These are phyloP conservation scores for Zygotorulaspora danielsina DNA, from an alignment of 805 yeast species.

Conservation along the genomic window DNA sequence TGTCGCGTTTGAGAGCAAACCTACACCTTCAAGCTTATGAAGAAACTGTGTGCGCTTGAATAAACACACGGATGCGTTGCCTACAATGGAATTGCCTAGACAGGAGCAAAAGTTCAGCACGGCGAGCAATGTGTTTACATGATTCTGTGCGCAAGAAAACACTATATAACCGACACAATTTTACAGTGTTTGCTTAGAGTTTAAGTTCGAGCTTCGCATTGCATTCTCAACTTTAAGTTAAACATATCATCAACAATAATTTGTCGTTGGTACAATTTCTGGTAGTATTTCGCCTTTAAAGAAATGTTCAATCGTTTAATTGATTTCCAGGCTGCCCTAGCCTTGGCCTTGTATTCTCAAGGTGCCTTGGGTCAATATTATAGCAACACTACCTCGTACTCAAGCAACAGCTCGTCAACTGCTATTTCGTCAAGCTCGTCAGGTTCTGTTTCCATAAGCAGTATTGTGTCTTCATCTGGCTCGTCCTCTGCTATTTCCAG, in stretches of 20 bases:
- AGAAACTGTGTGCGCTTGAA: no score
- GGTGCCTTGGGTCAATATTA: not conserved
- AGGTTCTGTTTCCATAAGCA: slow-evolving; percentile 14
- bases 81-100: no score
- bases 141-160: no score
- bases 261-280: not conserved
- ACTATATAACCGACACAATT: no score
- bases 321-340: not conserved
- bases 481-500: slow-evolving; percentile 6
- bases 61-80: no score
- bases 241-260: not conserved
- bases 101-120: no score
- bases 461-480: slow-evolving; percentile 9
- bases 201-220: no score
- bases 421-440: slow-evolving; percentile 10
- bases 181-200: no score
- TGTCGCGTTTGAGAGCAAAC: no score
- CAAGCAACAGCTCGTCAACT: slow-evolving; percentile 4
- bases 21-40: no score
- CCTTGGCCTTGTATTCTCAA: slow-evolving; percentile 2
- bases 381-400: slow-evolving; percentile 1
- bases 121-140: no score
- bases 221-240: no score
- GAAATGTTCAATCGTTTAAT: slow-evolving; percentile 6
- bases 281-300: slow-evolving; percentile 3